Evolutionary conservation across 495 filamentous ascomycete genomes (phyloP), one percentile per base, ranked within the genome.

Genomic region (Neurospora sublineolata): DNA sequence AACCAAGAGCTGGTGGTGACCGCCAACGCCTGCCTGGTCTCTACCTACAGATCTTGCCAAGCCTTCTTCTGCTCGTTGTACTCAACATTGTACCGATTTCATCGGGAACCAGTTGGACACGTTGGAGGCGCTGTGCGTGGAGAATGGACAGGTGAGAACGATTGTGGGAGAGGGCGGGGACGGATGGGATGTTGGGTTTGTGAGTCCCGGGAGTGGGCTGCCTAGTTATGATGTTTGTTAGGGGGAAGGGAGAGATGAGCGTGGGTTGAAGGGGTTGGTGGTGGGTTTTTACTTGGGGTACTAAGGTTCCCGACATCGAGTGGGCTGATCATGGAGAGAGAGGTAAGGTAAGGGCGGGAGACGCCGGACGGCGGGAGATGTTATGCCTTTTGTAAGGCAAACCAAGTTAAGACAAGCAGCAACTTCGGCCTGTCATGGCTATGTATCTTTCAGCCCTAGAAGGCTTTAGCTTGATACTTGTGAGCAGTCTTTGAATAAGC

Each of bases 61-160:
- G 82, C 74, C 68, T 83, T 83, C 74, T 84, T 84, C 77, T 84
- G 81, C 75, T 79, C 80, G 30, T 72, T 84, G 14, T 84, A 81
- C 72, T 30, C 74, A 41, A 79, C 75, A 7, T 74, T 84, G 18
- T 33, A 83, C 79, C 71, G 70, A 73, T 69, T 83, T 83, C 70
- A 80, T 83, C 73, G 81, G 76, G 70, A 79, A 74, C 75, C 79
- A 84, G 73, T 75, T 84, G 58, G 72, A 77, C 69, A 75, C 76
- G 0, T 73, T 79, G 72, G 79, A 82, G 73, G 76, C 76, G 16
- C 71, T 83, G 27, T 84, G 82, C 67, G 76, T 83, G 30, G 68
- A 75, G 37, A 75, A 75, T 68, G 80, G 80, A n/a, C 76, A 82
- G 73, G 70, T 73, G 20, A 81, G 82, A 41, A 80, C 81, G 46